phyloP scores from a whole-genome alignment of 2,329 filamentous ascomycete genomes.

The Aureobasidium namibiae region DNA sequence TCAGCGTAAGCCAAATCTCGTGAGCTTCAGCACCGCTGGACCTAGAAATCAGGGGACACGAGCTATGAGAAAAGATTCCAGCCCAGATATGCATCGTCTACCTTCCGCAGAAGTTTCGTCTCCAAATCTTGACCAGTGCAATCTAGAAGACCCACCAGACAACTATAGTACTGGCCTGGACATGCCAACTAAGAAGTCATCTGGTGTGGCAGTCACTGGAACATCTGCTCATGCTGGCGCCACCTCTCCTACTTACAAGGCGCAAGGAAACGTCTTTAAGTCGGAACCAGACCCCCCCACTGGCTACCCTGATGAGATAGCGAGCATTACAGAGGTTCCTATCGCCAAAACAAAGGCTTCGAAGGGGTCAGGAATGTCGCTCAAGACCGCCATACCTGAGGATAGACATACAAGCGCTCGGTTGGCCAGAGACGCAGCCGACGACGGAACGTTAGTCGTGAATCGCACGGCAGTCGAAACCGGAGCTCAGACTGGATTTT shows the following conservation, averaged over 20 bases:
- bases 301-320: not conserved
- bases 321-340: not conserved
- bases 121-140: not conserved
- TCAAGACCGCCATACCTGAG: not conserved
- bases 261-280: no score
- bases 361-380: not conserved
- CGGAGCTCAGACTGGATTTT: not conserved
- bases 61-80: not conserved
- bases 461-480: not conserved
- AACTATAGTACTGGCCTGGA: not conserved
- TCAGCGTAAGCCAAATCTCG: constrained; percentile 20
- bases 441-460: not conserved
- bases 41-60: constrained; percentile 25
- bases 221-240: no score
- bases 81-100: not conserved
- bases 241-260: not conserved
- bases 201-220: not conserved
- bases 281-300: not conserved
- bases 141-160: not conserved
- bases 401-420: no score
- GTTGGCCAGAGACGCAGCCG: no score
- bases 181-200: not conserved
- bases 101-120: not conserved
- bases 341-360: not conserved
- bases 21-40: constrained; percentile 22